Evolutionary conservation across 129 eudicot species (phyloP), one percentile per base, ranked within the genome.

Genomic region (Sambucus nigra): DNA sequence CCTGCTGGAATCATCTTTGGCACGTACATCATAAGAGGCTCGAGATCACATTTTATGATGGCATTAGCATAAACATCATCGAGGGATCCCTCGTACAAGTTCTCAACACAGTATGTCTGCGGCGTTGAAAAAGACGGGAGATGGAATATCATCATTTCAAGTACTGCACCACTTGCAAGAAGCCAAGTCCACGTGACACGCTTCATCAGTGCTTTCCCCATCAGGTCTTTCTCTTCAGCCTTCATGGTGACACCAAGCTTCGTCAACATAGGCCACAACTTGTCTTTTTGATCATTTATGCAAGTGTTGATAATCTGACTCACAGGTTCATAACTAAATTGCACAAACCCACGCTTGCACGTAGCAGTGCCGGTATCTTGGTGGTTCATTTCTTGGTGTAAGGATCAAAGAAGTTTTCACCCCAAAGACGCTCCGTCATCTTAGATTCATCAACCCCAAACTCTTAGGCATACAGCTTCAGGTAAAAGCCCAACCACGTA

Each of bases 1-100:
- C 94, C 94, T 19, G 88, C 63, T 26, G 80, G 77, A 7, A 84
- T 89, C 84, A 83, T 83, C 59, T 83, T 83, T 0, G 94, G 76
- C 0, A 83, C 94, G 20, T 79, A 79, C 8, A 83, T 76, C 84
- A 83, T 79, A 12, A 83, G 76, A 5, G 94, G 87, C 1, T 83
- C 76, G 0, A 67, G 87, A 59, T 83, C 94, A 76, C 94, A 84
- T 56, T 80, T 84, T n/a, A n/a, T n/a, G n/a, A n/a, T n/a, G n/a
- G n/a, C n/a, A n/a, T n/a, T n/a, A n/a, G n/a, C n/a, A n/a, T n/a
- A n/a, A n/a, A n/a, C n/a, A n/a, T n/a, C n/a, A n/a, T n/a, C n/a
- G n/a, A n/a, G n/a, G n/a, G n/a, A 19, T 88, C 80, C 87, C 60
- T 79, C 87, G 0, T 79, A 83, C 62, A 83, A 67, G 53, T 79